Base-by-base conservation (phyloP, 1,284 basidiomycete genomes). In the Termitomyces sp. region DNA sequence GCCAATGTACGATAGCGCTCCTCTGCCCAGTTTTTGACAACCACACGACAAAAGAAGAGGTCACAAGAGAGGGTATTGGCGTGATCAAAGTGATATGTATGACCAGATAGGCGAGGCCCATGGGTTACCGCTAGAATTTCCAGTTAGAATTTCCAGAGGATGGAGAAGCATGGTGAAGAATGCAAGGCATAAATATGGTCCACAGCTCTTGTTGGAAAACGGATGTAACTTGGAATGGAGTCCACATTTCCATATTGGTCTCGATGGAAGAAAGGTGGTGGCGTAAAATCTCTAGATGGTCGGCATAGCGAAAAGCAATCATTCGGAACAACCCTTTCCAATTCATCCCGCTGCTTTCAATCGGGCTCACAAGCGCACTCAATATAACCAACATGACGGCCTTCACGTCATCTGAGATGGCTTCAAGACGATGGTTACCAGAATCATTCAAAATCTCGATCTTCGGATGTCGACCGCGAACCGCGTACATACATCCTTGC, bases 21-120 rank as follows among this genome's bases (percentile, higher is more conserved):
- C 36, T 69, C 60, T 3, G 67, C 68, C 78, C 79, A 82, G 59
- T 80, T 66, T 31, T 64, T 67, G 1, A 71, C 73, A 43, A 76
- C 45, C 5, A 75, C 70, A 0, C 76, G 68, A 55, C 80, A 82
- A 21, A 81, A 17, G 56, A 54, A 12, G 33, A 24, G 19, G 53
- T 54, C 15, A 58, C 6, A n/a, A 24, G 2, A 2, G 31, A 33
- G 24, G 50, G 8, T 30, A 36, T 53, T 8, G 48, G 42, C 8
- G 48, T 13, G 26, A 57, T 54, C 30, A 52, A 58, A 15, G 52
- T 34, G 8, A 46, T 54, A 21, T 58, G 56, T 2, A n/a, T n/a
- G n/a, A n/a, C n/a, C n/a, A n/a, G n/a, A n/a, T 42, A 7, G 56
- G 53, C 24, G 49, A 26, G 13, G 53, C 49, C 56, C 53, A 58